Base-by-base conservation (phyloP, 2,329 filamentous ascomycete species). In the Hypoxylon sp. region DNA sequence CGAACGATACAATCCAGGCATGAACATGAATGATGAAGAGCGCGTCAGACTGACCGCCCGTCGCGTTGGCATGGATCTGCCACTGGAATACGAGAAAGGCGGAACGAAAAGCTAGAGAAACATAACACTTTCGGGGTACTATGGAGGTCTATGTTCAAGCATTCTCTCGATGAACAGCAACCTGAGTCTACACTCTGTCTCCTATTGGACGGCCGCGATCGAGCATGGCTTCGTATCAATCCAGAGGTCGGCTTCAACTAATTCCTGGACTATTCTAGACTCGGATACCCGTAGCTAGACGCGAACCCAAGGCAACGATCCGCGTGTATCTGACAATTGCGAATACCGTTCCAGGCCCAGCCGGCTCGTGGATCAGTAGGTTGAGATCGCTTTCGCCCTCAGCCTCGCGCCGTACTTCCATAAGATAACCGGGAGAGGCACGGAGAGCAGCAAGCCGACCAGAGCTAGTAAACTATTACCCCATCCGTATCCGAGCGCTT, bases 1-100 rank as follows among this genome's bases (percentile, higher is more conserved):
- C 31, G 93, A 97, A 77, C 83, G 93, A 67, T 98, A 99, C 77
- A 98, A 98, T 74, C 92, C 92, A 0, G 92, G 93, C 15, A 91
- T 96, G 86, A 85, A 86, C 65, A 91, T 97, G 88, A 86, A 89
- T 65, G 88, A 87, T 72, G 87, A 96, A 76, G 93, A 98, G 79
- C 83, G 91, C 59, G 87, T 97, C 37, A 79, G 91, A 55, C 78
- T 97, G 78, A 90, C 90, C 50, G 95, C 95, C 7, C 81, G 92
- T 75, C 85, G 91, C 72, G 92, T 98, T 35, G 95, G 94, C 15
- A 92, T 97, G 89, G 84, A 97, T 75, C 73, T 98, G 75, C 94
- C 94, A 0, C 74, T 84, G 26, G 87, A 91, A 75, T 87, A 75
- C 49, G 65, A 47, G 8, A 65, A 66, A 18, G 60, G 48, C 15